Conservation (phyloP, 2,329 filamentous ascomycete genomes). For the Talaromyces rugulosus region DNA sequence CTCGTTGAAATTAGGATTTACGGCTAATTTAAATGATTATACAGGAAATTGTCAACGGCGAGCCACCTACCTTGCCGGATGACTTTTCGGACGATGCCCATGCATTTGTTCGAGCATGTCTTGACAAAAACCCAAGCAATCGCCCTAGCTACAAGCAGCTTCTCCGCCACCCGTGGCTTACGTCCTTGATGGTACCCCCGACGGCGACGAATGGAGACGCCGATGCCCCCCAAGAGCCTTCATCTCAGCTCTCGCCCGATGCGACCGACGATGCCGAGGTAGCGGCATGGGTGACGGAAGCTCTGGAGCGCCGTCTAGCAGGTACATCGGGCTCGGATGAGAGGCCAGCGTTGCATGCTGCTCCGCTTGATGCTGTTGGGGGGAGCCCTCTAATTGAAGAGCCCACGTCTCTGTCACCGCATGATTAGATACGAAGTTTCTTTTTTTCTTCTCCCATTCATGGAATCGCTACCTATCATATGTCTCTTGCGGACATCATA, state of each 20-base stretch:
- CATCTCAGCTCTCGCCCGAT: constrained; percentile 27
- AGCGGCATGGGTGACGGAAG: constrained; percentile 73
- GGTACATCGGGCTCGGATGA: constrained; percentile 53
- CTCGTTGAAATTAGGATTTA: constrained; percentile 14
- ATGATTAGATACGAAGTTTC: not conserved
- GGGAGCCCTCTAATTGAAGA: constrained; percentile 34
- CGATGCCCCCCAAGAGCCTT: constrained; percentile 26
- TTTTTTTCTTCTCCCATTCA: not conserved
- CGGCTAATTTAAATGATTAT: not conserved
- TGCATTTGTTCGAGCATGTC: constrained; percentile 82
- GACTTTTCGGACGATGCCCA: constrained; percentile 75
- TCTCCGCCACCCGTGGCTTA: constrained; percentile 84
- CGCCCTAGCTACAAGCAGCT: constrained; percentile 93
- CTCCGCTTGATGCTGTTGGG: constrained; percentile 69
- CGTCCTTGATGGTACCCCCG: constrained; percentile 68
- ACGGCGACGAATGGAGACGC: constrained; percentile 51
- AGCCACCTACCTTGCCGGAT: constrained; percentile 83
- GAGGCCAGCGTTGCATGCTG: constrained; percentile 83
- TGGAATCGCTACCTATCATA: not conserved
- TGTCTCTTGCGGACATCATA: not conserved
- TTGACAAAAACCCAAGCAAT: constrained; percentile 87
- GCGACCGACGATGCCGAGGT: constrained; percentile 73
- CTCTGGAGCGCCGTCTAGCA: constrained; percentile 62
- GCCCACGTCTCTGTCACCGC: constrained; percentile 8
- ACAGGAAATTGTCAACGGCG: constrained; percentile 94